Evolutionary conservation across 2,329 filamentous ascomycete genomes (phyloP).

Genomic region (Colletotrichum plurivorum): DNA sequence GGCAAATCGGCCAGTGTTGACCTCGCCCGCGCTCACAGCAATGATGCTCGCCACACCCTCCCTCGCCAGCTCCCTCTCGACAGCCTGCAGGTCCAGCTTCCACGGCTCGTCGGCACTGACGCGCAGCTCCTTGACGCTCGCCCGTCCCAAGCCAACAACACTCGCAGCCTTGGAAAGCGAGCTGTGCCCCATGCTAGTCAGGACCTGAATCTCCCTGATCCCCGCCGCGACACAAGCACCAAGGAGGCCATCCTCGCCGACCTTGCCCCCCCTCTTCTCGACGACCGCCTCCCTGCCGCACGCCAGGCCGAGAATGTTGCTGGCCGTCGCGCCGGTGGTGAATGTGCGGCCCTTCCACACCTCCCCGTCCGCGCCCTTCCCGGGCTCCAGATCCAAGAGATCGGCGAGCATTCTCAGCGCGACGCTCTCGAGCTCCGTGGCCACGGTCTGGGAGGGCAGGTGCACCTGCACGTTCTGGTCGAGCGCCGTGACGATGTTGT

Average conservation of each 20-base stretch:
- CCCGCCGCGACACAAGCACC: constrained; percentile 75
- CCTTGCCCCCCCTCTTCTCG: constrained; percentile 54
- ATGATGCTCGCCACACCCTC: constrained; percentile 78
- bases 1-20: constrained; percentile 90
- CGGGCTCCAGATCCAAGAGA: constrained; percentile 68
- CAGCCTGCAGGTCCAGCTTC: constrained; percentile 75
- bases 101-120: constrained; percentile 70
- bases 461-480: constrained; percentile 92
- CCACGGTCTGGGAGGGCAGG: constrained; percentile 80
- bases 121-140: constrained; percentile 74
- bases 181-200: constrained; percentile 88
- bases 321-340: constrained; percentile 78
- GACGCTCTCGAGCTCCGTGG: constrained; percentile 82
- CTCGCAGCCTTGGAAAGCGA: constrained; percentile 88
- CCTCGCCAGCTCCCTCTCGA: constrained; percentile 72
- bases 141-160: constrained; percentile 82
- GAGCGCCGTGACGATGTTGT: constrained; percentile 83
- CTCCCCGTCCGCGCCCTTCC: constrained; percentile 61
- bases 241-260: constrained; percentile 80
- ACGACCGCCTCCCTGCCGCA: constrained; percentile 76
- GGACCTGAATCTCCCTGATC: constrained; percentile 78
- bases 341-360: constrained; percentile 70
- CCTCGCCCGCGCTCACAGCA: constrained; percentile 86
- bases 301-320: constrained; percentile 84
- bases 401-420: constrained; percentile 77